Evolutionary conservation across 495 filamentous ascomycete species (phyloP).

Genomic region (Penicillium manginii): DNA sequence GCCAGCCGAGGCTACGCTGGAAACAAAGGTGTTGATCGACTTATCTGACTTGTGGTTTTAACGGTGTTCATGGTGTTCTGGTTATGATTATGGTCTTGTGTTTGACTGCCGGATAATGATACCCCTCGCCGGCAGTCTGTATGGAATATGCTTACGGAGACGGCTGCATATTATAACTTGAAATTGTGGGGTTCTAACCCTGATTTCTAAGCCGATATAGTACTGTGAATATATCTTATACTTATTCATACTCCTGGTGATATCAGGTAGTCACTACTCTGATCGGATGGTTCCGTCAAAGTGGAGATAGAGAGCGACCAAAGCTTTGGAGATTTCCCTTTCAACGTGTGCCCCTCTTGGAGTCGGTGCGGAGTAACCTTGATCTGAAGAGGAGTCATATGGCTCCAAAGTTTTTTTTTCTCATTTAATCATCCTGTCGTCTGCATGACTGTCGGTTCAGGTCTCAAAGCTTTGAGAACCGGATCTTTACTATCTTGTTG

Average conservation of each 20-base stretch:
- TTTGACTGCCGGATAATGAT: conserved; percentile 1
- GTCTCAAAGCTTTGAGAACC: too few species aligned
- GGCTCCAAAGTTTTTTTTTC: too few species aligned
- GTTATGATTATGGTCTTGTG: neutral
- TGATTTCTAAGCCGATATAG: neutral
- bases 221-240: conserved; percentile 13
- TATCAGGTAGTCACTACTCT: conserved; percentile 5
- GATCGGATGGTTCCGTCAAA: conserved; percentile 17
- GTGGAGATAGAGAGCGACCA: conserved; percentile 10
- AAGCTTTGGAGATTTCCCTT: conserved; percentile 1
- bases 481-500: too few species aligned
- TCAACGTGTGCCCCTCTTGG: conserved; percentile 1
- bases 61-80: conserved; percentile 15
- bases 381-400: neutral
- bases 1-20: too few species aligned
- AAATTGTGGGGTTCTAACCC: neutral
- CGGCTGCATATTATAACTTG: neutral
- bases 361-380: conserved; percentile 15
- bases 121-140: conserved; percentile 5
- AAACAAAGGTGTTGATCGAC: neutral
- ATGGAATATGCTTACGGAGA: conserved; percentile 1
- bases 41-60: neutral
- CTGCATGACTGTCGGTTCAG: too few species aligned
- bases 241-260: neutral
- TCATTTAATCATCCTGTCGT: too few species aligned